Conservation (phyloP, 2,329 filamentous ascomycete genomes). For the Teratosphaeria viscida region DNA sequence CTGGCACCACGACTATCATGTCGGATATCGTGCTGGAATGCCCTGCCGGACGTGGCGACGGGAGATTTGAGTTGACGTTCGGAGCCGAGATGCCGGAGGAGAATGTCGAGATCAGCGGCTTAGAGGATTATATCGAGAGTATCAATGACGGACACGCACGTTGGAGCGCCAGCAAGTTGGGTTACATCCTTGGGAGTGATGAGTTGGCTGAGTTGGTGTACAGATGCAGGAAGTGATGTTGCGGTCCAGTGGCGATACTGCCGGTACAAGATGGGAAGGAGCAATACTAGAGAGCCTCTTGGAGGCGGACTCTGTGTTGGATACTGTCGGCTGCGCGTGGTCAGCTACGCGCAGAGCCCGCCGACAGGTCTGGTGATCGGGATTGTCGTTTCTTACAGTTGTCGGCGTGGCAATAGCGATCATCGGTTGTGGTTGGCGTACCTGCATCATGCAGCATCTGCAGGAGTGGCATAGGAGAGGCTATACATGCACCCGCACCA, state of each 20-base stretch:
- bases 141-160: background rate
- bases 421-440: too few species aligned
- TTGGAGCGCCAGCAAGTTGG: slow-evolving; percentile 4
- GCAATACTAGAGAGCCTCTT: background rate
- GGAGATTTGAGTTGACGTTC: slow-evolving; percentile 3
- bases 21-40: slow-evolving; percentile 1
- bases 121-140: slow-evolving; percentile 1
- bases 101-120: background rate
- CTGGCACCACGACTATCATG: background rate
- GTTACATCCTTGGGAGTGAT: slow-evolving; percentile 2
- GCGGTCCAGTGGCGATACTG: background rate
- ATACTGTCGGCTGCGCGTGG: too few species aligned
- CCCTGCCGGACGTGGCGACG: slow-evolving; percentile 3
- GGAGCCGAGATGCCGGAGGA: background rate
- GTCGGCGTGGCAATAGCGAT: too few species aligned
- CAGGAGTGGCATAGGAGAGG: too few species aligned
- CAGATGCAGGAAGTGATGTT: slow-evolving; percentile 5
- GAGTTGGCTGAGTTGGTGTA: slow-evolving; percentile 9
- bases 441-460: too few species aligned
- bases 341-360: too few species aligned
- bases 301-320: background rate
- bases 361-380: too few species aligned
- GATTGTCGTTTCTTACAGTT: too few species aligned
- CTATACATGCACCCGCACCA: too few species aligned
- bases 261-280: background rate